A percentile compares a stretch with the other conserved stretches of the same genome.
Conservation (phyloP, 192 early-diverging fungal species). For the Coemansia pectinata region DNA sequence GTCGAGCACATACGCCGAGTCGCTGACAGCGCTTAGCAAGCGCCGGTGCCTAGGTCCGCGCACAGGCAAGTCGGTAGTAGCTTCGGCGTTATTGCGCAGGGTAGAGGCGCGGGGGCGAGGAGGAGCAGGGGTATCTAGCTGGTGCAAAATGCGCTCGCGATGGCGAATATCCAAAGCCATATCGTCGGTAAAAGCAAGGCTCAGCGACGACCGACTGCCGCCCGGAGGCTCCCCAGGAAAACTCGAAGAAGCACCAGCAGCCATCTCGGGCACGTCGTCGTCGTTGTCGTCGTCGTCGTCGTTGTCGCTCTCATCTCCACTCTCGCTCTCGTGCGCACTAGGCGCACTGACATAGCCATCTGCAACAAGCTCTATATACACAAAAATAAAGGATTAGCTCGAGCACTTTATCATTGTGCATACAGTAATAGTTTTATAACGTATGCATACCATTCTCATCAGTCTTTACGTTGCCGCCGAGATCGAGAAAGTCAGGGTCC, state of each 20-base stretch:
- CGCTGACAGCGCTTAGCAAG: slow-evolving; percentile 33
- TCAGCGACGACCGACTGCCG: not conserved
- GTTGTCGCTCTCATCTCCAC: slow-evolving; percentile 4
- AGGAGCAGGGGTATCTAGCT: not conserved
- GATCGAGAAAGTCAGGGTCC: slow-evolving; percentile 48
- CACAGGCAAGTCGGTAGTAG: not conserved
- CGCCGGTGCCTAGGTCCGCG: slow-evolving; percentile 9
- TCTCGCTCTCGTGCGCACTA: slow-evolving; percentile 62
- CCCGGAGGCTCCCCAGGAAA: not conserved
- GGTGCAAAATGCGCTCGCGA: slow-evolving; percentile 23
- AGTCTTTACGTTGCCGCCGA: slow-evolving; percentile 21
- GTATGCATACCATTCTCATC: not conserved
- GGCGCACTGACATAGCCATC: slow-evolving; percentile 72
- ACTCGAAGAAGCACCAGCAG: not conserved
- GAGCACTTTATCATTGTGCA: not conserved
- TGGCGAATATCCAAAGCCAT: slow-evolving; percentile 21
- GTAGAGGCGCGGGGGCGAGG: slow-evolving; percentile 9
- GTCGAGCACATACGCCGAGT: slow-evolving; percentile 31
- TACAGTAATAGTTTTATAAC: too few relatives aligned
- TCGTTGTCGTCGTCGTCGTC: slow-evolving; percentile 2
- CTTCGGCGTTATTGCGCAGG: not conserved
- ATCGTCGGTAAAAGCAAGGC: slow-evolving; percentile 25
- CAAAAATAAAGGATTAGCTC: not conserved
- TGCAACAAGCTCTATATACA: not conserved
- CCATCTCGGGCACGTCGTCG: not conserved